These are phyloP conservation scores for Xylaria intraflava DNA, from an alignment of 495 filamentous ascomycete species.

Conservation along the genomic window DNA sequence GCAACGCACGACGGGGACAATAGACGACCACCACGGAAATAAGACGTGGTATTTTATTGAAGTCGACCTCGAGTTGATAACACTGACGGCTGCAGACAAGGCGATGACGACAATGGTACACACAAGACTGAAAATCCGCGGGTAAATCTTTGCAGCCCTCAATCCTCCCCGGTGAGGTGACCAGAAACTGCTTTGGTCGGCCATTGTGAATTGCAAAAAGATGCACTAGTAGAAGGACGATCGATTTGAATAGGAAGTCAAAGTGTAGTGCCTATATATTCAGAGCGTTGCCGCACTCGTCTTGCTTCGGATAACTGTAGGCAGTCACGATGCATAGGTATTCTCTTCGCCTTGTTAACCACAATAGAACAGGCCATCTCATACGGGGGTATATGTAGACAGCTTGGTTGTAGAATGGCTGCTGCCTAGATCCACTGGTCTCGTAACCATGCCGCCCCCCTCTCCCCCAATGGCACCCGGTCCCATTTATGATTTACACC, in stretches of 20 bases:
- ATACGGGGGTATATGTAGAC: too few species aligned
- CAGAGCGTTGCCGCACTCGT: too few species aligned
- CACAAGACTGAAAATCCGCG: not conserved
- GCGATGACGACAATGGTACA: not conserved
- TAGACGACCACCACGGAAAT: not conserved
- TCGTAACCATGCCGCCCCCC: too few species aligned
- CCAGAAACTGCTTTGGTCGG: not conserved
- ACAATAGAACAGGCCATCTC: too few species aligned
- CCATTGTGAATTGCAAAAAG: not conserved
- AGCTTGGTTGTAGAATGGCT: too few species aligned
- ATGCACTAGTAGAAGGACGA: not conserved
- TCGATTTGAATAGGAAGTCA: not conserved
- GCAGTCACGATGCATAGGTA: too few species aligned
- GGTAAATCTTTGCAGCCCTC: not conserved
- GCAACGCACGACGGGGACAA: not conserved
- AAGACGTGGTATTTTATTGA: not conserved
- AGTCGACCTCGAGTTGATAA: not conserved
- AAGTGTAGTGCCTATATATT: not conserved
- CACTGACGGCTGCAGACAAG: not conserved
- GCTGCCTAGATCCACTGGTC: too few species aligned
- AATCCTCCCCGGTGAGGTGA: constrained; percentile 1
- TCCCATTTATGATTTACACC: too few species aligned
- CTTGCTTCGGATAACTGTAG: too few species aligned
- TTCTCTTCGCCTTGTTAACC: too few species aligned
- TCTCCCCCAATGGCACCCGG: too few species aligned